Evolutionary conservation across 2,329 filamentous ascomycete genomes (phyloP).

Genomic region (Pseudopyrenochaeta lycopersici): DNA sequence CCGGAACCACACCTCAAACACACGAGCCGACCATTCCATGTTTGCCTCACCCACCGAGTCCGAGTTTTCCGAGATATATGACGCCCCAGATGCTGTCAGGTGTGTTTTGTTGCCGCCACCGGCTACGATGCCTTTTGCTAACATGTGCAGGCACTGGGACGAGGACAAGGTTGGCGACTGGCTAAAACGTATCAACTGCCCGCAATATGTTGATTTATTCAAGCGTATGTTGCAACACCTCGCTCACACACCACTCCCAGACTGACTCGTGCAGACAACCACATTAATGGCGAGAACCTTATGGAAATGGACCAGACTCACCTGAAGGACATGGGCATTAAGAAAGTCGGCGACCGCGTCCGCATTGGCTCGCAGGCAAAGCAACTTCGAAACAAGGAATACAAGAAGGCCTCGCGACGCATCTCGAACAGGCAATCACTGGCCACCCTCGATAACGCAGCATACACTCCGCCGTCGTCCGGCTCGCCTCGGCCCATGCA

Average conservation of each 20-base stretch:
- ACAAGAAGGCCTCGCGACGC: conserved; percentile 68
- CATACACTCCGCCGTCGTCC: conserved; percentile 68
- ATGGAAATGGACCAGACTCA: conserved; percentile 97
- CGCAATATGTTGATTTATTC: conserved; percentile 92
- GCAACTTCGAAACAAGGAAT: conserved; percentile 59
- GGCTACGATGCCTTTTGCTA: conserved; percentile 12
- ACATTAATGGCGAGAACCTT: conserved; percentile 97
- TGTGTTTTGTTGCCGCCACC: conserved; percentile 25
- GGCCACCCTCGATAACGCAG: conserved; percentile 75
- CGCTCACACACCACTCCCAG: neutral
- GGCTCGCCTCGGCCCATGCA: conserved; percentile 71
- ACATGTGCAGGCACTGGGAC: conserved; percentile 71
- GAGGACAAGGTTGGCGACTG: conserved; percentile 93
- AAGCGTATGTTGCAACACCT: conserved; percentile 58
- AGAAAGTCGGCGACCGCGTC: conserved; percentile 96
- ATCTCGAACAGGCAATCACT: conserved; percentile 84
- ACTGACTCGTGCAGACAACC: conserved; percentile 68
- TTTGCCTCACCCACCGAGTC: conserved; percentile 90
- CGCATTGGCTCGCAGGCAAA: conserved; percentile 70
- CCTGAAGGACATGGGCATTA: conserved; percentile 96
- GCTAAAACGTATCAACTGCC: conserved; percentile 88
- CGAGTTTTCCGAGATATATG: conserved; percentile 83
- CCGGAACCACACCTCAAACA: conserved; percentile 43
- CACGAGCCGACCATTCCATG: conserved; percentile 57
- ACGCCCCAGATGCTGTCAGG: conserved; percentile 70